These are phyloP conservation scores for Lachancea thermotolerans DNA, from an alignment of 805 yeast species.

Conservation along the genomic window DNA sequence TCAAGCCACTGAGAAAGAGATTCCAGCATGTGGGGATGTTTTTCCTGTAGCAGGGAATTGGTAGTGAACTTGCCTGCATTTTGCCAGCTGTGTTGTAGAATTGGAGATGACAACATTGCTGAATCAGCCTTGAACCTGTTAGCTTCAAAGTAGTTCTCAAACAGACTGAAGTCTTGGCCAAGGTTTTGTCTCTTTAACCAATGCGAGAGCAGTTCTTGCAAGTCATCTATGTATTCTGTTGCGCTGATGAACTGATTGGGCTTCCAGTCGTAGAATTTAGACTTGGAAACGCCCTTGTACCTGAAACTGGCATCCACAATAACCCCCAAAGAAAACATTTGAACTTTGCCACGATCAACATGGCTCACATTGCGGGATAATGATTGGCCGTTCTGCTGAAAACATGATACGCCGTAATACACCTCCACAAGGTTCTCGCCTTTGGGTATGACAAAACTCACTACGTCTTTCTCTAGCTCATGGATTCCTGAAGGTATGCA, in stretches of 20 bases:
- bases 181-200: conserved; percentile 16
- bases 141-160: conserved; percentile 15
- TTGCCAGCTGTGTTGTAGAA: conserved; percentile 11
- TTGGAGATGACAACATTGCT: conserved; percentile 12
- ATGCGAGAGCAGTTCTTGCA: conserved; percentile 16
- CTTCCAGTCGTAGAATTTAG: conserved; percentile 13
- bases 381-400: conserved; percentile 38
- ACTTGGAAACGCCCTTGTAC: conserved; percentile 4
- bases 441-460: conserved; percentile 43
- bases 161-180: conserved; percentile 10
- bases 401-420: conserved; percentile 46
- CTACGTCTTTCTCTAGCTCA: conserved; percentile 41
- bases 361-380: conserved; percentile 14
- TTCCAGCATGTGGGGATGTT: conserved; percentile 14
- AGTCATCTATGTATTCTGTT: conserved; percentile 16
- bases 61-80: conserved; percentile 10
- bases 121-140: conserved; percentile 10
- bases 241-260: conserved; percentile 16
- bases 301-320: conserved; percentile 39
- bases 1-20: conserved; percentile 23
- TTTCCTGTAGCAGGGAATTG: conserved; percentile 7
- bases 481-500: conserved; percentile 69
- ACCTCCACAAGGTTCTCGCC: conserved; percentile 13
- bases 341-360: conserved; percentile 39
- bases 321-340: conserved; percentile 61